Evolutionary conservation across 495 filamentous ascomycete genomes (phyloP).

Genomic region (Aspergillus hancockii): DNA sequence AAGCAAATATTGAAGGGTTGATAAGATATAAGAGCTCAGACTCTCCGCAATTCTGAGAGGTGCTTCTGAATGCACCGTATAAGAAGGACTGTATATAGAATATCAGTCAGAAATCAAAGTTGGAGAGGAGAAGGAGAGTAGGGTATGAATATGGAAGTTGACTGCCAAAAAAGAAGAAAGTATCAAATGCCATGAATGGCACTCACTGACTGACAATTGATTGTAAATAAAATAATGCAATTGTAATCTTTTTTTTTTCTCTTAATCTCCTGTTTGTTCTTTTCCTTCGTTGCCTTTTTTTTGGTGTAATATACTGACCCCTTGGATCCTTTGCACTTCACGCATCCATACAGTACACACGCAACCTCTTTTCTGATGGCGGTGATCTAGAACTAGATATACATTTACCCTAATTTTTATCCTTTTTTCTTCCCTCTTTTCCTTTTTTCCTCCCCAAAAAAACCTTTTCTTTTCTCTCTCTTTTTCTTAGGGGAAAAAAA

Average conservation of each 20-base stretch:
- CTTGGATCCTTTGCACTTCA: slow-evolving; percentile 14
- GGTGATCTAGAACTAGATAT: slow-evolving; percentile 34
- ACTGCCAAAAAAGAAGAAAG: not conserved
- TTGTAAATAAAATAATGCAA: not conserved
- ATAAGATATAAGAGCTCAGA: slow-evolving; percentile 1
- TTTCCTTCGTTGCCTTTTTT: slow-evolving; percentile 1
- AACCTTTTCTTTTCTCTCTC: not conserved
- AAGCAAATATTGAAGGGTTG: slow-evolving; percentile 17
- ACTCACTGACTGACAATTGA: slow-evolving; percentile 8
- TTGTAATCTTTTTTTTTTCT: not conserved
- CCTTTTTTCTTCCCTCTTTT: not conserved
- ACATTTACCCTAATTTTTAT: slow-evolving; percentile 7
- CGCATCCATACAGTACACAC: not conserved
- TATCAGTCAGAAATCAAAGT: slow-evolving; percentile 4
- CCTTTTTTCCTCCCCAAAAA: too few relatives aligned
- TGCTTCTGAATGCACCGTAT: not conserved
- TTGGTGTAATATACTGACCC: not conserved
- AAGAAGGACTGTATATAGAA: slow-evolving; percentile 15
- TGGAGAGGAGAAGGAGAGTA: slow-evolving; percentile 6
- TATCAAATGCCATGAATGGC: slow-evolving; percentile 1
- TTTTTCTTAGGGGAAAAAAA: too few relatives aligned
- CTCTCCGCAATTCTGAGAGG: slow-evolving; percentile 12
- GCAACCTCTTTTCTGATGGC: not conserved
- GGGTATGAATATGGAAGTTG: not conserved
- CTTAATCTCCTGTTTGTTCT: slow-evolving; percentile 12